Percentiles rank a stretch among this genome's conserved stretches.
These are phyloP conservation scores for Earliella scabrosa DNA, from an alignment of 1,284 basidiomycete species.

Conservation along the genomic window DNA sequence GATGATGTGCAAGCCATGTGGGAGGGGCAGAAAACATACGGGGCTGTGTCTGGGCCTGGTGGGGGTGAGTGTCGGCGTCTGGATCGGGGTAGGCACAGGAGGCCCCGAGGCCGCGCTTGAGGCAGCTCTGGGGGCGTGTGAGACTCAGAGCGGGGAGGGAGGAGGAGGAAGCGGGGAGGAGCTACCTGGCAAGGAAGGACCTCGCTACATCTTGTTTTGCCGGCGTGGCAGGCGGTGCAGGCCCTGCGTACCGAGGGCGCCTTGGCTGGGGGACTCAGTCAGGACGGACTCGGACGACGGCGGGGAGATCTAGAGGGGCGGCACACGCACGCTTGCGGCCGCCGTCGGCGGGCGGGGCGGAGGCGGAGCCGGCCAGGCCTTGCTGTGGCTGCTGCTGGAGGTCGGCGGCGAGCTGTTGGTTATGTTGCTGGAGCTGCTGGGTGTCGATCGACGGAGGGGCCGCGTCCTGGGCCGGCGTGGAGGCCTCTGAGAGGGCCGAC, in stretches of 20 bases:
- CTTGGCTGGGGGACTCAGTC: conserved; percentile 53
- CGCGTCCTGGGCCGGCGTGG: conserved; percentile 64
- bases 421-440: conserved; percentile 62
- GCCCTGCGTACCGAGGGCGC: conserved; percentile 77
- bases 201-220: conserved; percentile 81
- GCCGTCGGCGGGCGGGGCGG: conserved; percentile 35
- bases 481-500: conserved; percentile 71
- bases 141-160: conserved; percentile 6
- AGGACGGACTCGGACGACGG: conserved; percentile 21
- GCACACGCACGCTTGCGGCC: conserved; percentile 49
- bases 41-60: conserved; percentile 51
- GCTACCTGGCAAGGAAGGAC: conserved; percentile 74
- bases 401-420: conserved; percentile 44
- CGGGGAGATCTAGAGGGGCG: conserved; percentile 11
- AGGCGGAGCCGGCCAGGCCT: conserved; percentile 27
- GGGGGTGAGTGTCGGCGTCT: conserved; percentile 56
- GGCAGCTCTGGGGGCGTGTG: conserved; percentile 58
- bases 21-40: conserved; percentile 35
- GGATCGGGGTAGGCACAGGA: conserved; percentile 79
- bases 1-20: not conserved
- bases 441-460: conserved; percentile 55
- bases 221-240: conserved; percentile 77
- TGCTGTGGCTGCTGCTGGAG: conserved; percentile 40
- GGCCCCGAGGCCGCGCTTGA: conserved; percentile 72
- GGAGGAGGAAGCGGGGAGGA: conserved; percentile 20